These are phyloP conservation scores for Fusarium poae DNA, from an alignment of 2,329 filamentous ascomycete genomes.

Conservation along the genomic window DNA sequence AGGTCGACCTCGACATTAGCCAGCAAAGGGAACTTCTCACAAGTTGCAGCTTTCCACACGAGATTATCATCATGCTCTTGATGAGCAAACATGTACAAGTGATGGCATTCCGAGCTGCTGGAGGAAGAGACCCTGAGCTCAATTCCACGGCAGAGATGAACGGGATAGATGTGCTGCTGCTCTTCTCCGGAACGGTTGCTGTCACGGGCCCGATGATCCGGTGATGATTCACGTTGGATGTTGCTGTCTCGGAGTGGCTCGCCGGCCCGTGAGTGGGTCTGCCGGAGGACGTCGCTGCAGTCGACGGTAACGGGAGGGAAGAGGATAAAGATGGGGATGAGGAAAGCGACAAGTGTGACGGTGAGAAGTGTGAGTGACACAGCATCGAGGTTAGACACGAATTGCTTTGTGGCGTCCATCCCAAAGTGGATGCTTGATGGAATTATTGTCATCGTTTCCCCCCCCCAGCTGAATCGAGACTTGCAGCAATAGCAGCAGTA, in stretches of 20 bases:
- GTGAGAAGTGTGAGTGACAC: constrained; percentile 57
- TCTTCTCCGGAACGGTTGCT: constrained; percentile 56
- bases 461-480: constrained; percentile 35
- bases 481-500: constrained; percentile 17
- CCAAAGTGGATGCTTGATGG: constrained; percentile 35
- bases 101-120: constrained; percentile 81
- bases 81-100: constrained; percentile 86
- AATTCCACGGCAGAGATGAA: constrained; percentile 85
- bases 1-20: constrained; percentile 76
- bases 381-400: constrained; percentile 48
- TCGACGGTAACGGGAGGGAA: constrained; percentile 68
- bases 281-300: constrained; percentile 65
- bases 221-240: constrained; percentile 49
- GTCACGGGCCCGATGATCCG: constrained; percentile 40
- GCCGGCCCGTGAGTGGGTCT: constrained; percentile 67
- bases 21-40: constrained; percentile 76
- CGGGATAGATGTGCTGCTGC: constrained; percentile 82
- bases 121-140: constrained; percentile 77
- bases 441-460: constrained; percentile 38
- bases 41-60: constrained; percentile 79
- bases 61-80: constrained; percentile 62
- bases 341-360: constrained; percentile 63
- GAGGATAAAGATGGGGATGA: constrained; percentile 66
- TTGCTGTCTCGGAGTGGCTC: constrained; percentile 56
- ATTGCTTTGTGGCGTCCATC: constrained; percentile 34